Conservation (phyloP, 148 eudicot species). For the Spergularia marina region DNA sequence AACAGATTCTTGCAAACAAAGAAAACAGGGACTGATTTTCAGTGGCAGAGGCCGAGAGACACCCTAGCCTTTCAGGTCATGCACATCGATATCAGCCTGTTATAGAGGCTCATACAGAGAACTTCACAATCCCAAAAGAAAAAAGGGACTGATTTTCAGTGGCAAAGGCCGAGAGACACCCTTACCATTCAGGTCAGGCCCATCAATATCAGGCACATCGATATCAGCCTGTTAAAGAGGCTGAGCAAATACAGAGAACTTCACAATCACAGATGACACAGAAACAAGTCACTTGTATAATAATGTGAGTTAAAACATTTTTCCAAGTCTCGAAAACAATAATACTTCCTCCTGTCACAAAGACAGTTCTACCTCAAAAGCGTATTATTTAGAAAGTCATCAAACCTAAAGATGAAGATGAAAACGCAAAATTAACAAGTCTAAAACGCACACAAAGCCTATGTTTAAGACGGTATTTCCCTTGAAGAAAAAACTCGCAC, state of each 20-base stretch:
- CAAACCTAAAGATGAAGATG: slow-evolving; percentile 4
- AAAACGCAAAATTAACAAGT: not conserved
- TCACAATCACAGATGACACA: not conserved
- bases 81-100: too few relatives aligned
- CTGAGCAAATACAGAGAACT: not conserved
- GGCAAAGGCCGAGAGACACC: too few relatives aligned
- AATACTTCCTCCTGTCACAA: slow-evolving; percentile 5
- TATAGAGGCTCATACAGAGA: not conserved
- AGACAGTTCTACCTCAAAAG: slow-evolving; percentile 20
- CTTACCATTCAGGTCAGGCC: too few relatives aligned
- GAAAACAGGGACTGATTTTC: too few relatives aligned
- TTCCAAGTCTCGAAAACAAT: slow-evolving; percentile 20
- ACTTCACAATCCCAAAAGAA: too few relatives aligned
- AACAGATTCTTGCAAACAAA: too few relatives aligned
- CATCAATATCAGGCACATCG: too few relatives aligned
- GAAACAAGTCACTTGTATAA: not conserved
- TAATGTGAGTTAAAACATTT: not conserved
- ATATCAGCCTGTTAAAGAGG: too few relatives aligned
- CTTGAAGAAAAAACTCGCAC: slow-evolving; percentile 14
- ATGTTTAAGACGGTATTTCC: slow-evolving; percentile 13
- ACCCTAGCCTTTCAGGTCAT: too few relatives aligned
- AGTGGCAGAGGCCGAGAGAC: too few relatives aligned
- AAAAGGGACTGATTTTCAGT: too few relatives aligned
- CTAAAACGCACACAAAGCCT: slow-evolving; percentile 20
- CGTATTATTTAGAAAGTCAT: slow-evolving; percentile 18